Evolutionary conservation across 805 yeast genomes (phyloP), one percentile per base, ranked within the genome.

Genomic region (Ogataea zsoltii): DNA sequence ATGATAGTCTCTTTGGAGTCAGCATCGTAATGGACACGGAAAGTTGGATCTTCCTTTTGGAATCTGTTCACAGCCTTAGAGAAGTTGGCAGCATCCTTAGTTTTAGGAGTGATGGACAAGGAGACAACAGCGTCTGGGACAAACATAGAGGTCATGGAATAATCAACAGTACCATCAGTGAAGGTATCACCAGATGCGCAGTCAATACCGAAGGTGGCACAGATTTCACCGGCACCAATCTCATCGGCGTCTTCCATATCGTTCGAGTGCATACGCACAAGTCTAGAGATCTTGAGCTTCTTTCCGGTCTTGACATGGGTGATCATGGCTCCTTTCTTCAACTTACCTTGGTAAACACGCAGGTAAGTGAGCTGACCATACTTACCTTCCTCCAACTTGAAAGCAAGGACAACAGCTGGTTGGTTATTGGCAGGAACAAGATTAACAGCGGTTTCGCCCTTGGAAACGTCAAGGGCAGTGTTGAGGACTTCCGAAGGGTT

Each of bases 41-140:
- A 94, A 3, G 99, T 94, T 40, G 99, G 99, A 70, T 94, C 99
- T 68, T 94, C 99, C 67, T 92, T 92, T 70, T 94, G 99, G 79
- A 94, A 94, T 56, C 98, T 79, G 70, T 90, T 91, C 74, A 94
- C 82, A 43, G 99, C 99, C 69, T 92, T 94, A 26, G 98, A 90
- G 66, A 94, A 94, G 66, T 90, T 89, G 46, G 88, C 79, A 15
- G 83, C 77, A 65, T 94, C 98, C 61, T 86, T 88, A 32, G 90
- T 74, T 65, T 86, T 86, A 44, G 99, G 99, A 30, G 82, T 76
- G 60, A 94, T 85, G 14, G 97, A 85, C 48, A 94, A 75, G 6
- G 99, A 94, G 42, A 94, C 92, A 53, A 94, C 99, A 1, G 99
- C 96, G 67, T 94, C 99, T 6, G 99, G 99, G 51, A 94, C 99